These are phyloP conservation scores for Kluyveromyces lactis DNA, from an alignment of 805 yeast genomes.

Conservation along the genomic window DNA sequence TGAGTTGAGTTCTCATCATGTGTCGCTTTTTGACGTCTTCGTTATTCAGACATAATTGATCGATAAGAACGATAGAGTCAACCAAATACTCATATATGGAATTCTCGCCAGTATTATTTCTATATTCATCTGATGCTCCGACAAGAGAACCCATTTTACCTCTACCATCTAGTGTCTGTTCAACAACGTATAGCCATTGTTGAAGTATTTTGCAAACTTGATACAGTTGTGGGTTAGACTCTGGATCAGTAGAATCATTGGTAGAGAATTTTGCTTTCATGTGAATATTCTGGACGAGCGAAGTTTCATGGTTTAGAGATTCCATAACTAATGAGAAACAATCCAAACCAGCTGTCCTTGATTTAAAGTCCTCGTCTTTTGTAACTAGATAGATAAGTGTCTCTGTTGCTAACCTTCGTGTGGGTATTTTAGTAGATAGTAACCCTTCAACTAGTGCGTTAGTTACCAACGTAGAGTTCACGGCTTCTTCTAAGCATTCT, in stretches of 20 bases:
- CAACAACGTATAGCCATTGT: conserved; percentile 63
- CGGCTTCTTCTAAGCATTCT: conserved; percentile 52
- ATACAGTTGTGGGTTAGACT: conserved; percentile 7
- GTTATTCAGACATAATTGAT: conserved; percentile 24
- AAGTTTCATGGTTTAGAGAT: conserved; percentile 30
- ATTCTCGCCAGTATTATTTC: conserved; percentile 35
- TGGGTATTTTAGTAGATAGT: conserved; percentile 62
- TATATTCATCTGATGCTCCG: conserved; percentile 82
- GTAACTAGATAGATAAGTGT: conserved; percentile 47
- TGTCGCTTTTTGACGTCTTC: conserved; percentile 25
- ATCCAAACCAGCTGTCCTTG: not conserved
- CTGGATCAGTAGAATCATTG: conserved; percentile 1
- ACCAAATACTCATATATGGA: conserved; percentile 30
- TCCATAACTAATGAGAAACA: conserved; percentile 13
- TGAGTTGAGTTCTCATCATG: conserved; percentile 25
- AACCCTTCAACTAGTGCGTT: conserved; percentile 65
- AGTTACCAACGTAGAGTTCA: conserved; percentile 38
- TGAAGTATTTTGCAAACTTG: conserved; percentile 44
- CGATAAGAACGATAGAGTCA: conserved; percentile 26
- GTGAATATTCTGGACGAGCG: conserved; percentile 14
- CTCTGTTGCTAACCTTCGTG: conserved; percentile 76
- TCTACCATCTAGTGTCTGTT: conserved; percentile 66
- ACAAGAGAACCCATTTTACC: conserved; percentile 88
- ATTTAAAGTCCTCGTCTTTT: conserved; percentile 1
- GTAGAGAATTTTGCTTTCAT: conserved; percentile 16